Percentiles rank a stretch among this genome's conserved stretches.
These are phyloP conservation scores for Globisporangium orthogonon DNA, from an alignment of 352 stramenopile species.

Conservation along the genomic window DNA sequence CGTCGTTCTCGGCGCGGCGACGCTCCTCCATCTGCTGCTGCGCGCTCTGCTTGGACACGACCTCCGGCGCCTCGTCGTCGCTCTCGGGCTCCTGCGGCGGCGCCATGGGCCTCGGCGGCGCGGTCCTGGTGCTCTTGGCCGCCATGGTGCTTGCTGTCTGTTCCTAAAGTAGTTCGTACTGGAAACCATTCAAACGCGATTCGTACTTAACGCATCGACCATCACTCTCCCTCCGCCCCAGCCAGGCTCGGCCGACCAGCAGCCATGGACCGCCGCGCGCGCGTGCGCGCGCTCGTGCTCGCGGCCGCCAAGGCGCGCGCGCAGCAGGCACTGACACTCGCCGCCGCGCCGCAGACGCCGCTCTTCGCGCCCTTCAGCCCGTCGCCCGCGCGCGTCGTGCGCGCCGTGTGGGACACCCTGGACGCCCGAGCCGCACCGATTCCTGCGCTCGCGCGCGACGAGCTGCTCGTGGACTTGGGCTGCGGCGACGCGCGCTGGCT, in stretches of 20 bases:
- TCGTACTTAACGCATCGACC: neutral
- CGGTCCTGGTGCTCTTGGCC: slow-evolving; percentile 1
- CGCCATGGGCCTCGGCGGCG: slow-evolving; percentile 3
- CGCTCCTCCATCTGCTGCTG: slow-evolving; percentile 42
- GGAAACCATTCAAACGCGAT: neutral
- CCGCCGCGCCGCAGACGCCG: slow-evolving; percentile 9
- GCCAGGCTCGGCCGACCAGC: too few species aligned
- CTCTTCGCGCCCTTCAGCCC: slow-evolving; percentile 78
- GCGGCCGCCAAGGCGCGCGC: slow-evolving; percentile 46
- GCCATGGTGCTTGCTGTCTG: neutral
- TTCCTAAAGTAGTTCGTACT: too few species aligned
- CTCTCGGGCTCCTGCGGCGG: slow-evolving; percentile 25
- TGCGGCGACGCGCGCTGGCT: slow-evolving; percentile 80
- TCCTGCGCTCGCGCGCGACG: slow-evolving; percentile 17
- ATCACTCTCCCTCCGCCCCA: neutral
- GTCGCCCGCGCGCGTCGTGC: slow-evolving; percentile 45
- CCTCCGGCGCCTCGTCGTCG: slow-evolving; percentile 73
- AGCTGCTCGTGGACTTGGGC: slow-evolving; percentile 77
- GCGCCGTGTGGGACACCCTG: slow-evolving; percentile 58
- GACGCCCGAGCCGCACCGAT: slow-evolving; percentile 1
- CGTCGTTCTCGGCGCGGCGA: slow-evolving; percentile 46
- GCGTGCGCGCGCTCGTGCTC: slow-evolving; percentile 57
- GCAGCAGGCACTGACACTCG: slow-evolving; percentile 37
- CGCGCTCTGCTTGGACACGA: slow-evolving; percentile 68
- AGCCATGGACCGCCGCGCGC: slow-evolving; percentile 12